Evolutionary conservation across 179 eudicot genomes (phyloP), one percentile per base, ranked within the genome.

Genomic region (Spergularia azorica): DNA sequence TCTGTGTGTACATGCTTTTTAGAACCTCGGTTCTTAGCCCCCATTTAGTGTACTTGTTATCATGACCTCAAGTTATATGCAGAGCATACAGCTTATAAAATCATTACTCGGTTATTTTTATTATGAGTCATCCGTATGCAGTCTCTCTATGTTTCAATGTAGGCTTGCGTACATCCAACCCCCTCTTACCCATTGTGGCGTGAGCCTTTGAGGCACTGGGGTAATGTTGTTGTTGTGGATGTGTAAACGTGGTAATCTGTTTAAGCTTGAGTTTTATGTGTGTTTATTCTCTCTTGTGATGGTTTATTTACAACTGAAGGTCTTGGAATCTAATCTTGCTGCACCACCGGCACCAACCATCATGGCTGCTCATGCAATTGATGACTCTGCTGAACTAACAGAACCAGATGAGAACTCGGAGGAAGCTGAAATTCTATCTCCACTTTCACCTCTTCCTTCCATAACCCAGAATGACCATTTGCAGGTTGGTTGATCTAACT

Each of bases 351-450:
- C 97, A 73, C 82, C 90, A 38, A 94, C 94, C 67, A 85, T 97
- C 84, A 89, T 92, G 87, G 97, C 97, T 81, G 94, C 97, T 79
- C 87, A 90, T 86, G 90, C 89, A 26, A 72, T 64, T 32, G 93
- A 91, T 80, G 95, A 92, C 66, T 83, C 80, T 65, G 74, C 70
- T 76, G 95, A 90, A 76, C 82, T 84, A 76, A 79, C 57, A 51
- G 93, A 88, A 64, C 64, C 54, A 64, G 89, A 88, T 60, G 92
- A 86, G 13, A 77, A 79, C 77, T 9, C 51, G 32, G 88, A 78
- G 52, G 81, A 66, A 11, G 79, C 67, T 68, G 89, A 80, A 74
- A 73, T 71, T 21, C 32, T 72, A 14, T 75, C 80, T 77, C 85
- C 76, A 16, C 60, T 74, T 32, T 96, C 92, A 10, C 95, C 93